phyloP scores from a whole-genome alignment of 331 rosid genomes.

The Ulmus americana region DNA sequence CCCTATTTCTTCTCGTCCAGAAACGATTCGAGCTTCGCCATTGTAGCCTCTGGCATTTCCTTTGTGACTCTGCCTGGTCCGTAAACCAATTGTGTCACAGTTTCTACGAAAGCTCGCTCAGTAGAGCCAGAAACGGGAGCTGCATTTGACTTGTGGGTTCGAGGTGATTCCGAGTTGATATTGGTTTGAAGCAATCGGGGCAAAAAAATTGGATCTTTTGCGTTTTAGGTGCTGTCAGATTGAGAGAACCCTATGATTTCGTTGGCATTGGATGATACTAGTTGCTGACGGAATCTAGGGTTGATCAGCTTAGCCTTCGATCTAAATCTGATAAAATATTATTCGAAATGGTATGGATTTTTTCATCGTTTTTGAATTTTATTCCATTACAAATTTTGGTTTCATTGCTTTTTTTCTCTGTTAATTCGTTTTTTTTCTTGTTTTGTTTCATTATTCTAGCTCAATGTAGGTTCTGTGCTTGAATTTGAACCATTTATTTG shows the following conservation, averaged over 20 bases:
- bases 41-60: conserved; percentile 44
- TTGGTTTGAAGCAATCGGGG: background rate
- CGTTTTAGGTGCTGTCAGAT: conserved; percentile 6
- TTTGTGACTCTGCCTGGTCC: background rate
- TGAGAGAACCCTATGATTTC: conserved; percentile 21
- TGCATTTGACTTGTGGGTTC: conserved; percentile 10
- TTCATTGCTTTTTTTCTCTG: background rate
- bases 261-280: conserved; percentile 31
- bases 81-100: background rate
- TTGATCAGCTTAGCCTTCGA: conserved; percentile 41
- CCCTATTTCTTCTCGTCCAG: conserved; percentile 30
- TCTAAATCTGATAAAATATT: conserved; percentile 30
- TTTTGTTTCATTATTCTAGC: background rate
- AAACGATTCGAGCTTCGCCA: conserved; percentile 27
- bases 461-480: conserved; percentile 7
- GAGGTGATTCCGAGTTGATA: background rate
- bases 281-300: conserved; percentile 37
- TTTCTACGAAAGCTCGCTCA: conserved; percentile 13
- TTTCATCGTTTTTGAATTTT: conserved; percentile 14
- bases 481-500: background rate
- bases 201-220: conserved; percentile 30
- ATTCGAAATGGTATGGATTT: conserved; percentile 50
- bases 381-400: conserved; percentile 3
- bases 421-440: too few relatives aligned
- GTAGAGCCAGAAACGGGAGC: conserved; percentile 19